These are phyloP conservation scores for Camelina sativa DNA, from an alignment of 345 rosid genomes.

Conservation along the genomic window DNA sequence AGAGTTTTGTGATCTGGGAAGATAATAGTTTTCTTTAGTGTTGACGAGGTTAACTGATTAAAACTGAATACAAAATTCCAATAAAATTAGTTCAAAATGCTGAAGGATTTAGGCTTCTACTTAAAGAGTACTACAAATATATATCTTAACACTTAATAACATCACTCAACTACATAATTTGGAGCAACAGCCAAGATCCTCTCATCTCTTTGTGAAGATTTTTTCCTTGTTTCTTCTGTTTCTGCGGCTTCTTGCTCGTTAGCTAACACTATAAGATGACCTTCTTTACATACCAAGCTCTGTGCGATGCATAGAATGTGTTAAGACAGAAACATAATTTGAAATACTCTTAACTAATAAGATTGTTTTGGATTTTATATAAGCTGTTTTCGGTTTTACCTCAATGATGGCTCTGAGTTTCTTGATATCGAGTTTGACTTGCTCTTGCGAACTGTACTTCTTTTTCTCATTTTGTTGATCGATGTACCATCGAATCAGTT, in stretches of 20 bases:
- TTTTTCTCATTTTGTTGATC: slow-evolving; percentile 89
- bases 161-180: slow-evolving; percentile 76
- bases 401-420: slow-evolving; percentile 81
- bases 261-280: slow-evolving; percentile 80
- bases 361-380: background rate
- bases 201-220: slow-evolving; percentile 59
- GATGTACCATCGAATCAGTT: slow-evolving; percentile 82
- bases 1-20: too few species aligned
- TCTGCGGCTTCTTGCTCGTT: slow-evolving; percentile 60
- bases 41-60: background rate
- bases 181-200: slow-evolving; percentile 92
- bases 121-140: background rate
- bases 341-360: background rate
- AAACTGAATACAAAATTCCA: background rate
- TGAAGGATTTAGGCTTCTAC: background rate
- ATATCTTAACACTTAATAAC: background rate
- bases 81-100: slow-evolving; percentile 11
- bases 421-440: slow-evolving; percentile 70
- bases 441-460: slow-evolving; percentile 66
- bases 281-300: slow-evolving; percentile 90
- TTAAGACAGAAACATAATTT: slow-evolving; percentile 4
- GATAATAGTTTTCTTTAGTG: too few species aligned
- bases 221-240: slow-evolving; percentile 54
- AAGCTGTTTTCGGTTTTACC: slow-evolving; percentile 49
- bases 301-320: slow-evolving; percentile 42